Evolutionary conservation across 768 basidiomycete species (phyloP).

Genomic region (Lentinus tigrinus): DNA sequence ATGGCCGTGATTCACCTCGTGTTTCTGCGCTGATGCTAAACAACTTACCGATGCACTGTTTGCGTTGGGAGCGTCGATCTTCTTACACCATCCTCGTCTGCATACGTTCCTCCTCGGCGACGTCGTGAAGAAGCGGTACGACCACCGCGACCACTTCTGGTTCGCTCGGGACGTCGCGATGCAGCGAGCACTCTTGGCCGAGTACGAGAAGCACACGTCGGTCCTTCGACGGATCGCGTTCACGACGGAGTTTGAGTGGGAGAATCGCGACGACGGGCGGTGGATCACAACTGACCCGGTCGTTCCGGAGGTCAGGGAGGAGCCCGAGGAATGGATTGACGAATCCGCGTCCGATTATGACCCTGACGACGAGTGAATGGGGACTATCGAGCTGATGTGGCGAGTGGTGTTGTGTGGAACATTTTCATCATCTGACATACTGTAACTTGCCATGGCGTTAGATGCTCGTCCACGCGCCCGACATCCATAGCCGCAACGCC

Average conservation of each 20-base stretch:
- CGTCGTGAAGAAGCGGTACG: background rate
- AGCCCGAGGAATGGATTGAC: background rate
- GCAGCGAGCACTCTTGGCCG: background rate
- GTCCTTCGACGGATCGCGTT: slow-evolving; percentile 5
- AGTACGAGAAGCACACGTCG: background rate
- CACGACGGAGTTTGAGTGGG: slow-evolving; percentile 6
- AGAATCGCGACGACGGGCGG: background rate
- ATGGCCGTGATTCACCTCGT: background rate
- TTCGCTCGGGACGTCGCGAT: background rate
- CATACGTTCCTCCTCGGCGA: slow-evolving; percentile 1
- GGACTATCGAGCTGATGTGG: no score
- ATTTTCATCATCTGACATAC: no score
- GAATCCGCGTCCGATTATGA: no score
- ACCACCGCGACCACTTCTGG: background rate
- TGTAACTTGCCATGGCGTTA: no score
- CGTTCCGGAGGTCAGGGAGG: background rate
- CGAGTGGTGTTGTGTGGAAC: no score
- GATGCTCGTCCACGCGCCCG: no score
- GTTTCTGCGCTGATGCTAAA: background rate
- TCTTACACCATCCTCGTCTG: background rate
- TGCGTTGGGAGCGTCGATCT: background rate
- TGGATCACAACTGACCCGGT: background rate
- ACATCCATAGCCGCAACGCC: no score
- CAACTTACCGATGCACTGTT: background rate
- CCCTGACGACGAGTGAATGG: no score